phyloP scores from a whole-genome alignment of 148 eudicot species.

The Dianthus caryophyllus region DNA sequence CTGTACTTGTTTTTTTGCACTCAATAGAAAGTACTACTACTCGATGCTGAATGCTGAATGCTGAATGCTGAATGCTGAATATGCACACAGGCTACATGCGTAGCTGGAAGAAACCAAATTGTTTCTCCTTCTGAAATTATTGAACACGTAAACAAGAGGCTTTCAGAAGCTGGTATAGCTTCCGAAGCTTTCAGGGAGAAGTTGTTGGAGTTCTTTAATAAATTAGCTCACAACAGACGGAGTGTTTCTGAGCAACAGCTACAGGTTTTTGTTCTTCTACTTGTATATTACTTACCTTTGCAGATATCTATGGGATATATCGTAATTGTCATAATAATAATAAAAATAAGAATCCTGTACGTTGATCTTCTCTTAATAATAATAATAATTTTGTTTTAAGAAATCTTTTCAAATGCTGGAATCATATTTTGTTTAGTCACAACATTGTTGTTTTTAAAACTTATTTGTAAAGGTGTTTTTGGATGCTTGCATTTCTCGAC shows the following conservation, averaged over 20 bases:
- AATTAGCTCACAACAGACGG: conserved; percentile 28
- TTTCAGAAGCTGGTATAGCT: conserved; percentile 38
- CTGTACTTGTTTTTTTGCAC: background rate
- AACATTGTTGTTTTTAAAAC: background rate
- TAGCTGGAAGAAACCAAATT: conserved; percentile 42
- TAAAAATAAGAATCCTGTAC: background rate
- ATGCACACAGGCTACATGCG: conserved; percentile 71
- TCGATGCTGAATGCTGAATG: background rate
- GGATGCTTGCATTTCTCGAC: conserved; percentile 65
- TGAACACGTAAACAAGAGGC: conserved; percentile 36
- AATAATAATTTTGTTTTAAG: background rate
- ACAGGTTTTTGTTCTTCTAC: conserved; percentile 35
- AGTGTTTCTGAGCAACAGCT: conserved; percentile 56
- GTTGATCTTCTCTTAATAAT: background rate
- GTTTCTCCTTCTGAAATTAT: conserved; percentile 44
- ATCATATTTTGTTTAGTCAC: conserved; percentile 2
- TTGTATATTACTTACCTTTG: background rate
- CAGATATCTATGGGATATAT: background rate
- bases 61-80: background rate
- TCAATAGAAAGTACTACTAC: too few relatives aligned
- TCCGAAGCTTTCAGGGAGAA: conserved; percentile 44
- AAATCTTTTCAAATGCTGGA: background rate
- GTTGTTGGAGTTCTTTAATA: conserved; percentile 42
- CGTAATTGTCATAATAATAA: background rate
- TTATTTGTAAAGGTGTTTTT: conserved; percentile 51